Conservation (phyloP, 352 stramenopile genomes). For the Thalassiosira exigua region DNA sequence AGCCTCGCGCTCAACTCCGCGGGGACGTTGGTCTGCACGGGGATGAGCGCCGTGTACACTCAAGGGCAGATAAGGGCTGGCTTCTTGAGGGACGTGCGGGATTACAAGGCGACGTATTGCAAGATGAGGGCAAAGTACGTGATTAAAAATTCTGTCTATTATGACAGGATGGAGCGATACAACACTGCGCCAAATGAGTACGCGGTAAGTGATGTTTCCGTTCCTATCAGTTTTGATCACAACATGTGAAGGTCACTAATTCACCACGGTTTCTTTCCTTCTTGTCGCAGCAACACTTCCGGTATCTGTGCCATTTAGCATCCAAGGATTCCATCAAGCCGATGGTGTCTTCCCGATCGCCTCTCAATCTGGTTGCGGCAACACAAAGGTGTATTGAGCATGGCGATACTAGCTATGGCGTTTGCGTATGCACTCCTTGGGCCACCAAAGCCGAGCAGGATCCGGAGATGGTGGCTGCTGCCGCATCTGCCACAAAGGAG, state of each 20-base stretch:
- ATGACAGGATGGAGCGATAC: conserved; percentile 65
- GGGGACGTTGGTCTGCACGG: conserved; percentile 63
- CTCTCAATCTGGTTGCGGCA: conserved; percentile 48
- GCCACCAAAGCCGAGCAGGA: conserved; percentile 15
- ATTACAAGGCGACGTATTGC: conserved; percentile 43
- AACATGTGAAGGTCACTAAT: not conserved
- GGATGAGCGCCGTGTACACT: conserved; percentile 64
- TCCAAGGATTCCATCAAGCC: conserved; percentile 50
- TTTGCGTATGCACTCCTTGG: conserved; percentile 54
- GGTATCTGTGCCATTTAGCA: conserved; percentile 50
- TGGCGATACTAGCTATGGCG: conserved; percentile 48
- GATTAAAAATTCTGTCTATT: conserved; percentile 56
- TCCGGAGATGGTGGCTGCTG: not conserved
- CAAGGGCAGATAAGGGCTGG: conserved; percentile 48
- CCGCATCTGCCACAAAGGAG: too few relatives aligned
- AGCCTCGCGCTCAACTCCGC: conserved; percentile 43
- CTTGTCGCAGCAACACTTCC: conserved; percentile 43
- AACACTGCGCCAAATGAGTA: conserved; percentile 57
- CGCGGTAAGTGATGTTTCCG: conserved; percentile 20
- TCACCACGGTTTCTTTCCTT: conserved; percentile 1
- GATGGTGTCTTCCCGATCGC: conserved; percentile 35
- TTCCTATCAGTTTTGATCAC: not conserved
- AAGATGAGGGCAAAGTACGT: conserved; percentile 56
- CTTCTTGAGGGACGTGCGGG: conserved; percentile 39
- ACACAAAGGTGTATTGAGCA: conserved; percentile 52